Conservation (phyloP, 2,329 filamentous ascomycete genomes). For the Nigrospora osmanthi region DNA sequence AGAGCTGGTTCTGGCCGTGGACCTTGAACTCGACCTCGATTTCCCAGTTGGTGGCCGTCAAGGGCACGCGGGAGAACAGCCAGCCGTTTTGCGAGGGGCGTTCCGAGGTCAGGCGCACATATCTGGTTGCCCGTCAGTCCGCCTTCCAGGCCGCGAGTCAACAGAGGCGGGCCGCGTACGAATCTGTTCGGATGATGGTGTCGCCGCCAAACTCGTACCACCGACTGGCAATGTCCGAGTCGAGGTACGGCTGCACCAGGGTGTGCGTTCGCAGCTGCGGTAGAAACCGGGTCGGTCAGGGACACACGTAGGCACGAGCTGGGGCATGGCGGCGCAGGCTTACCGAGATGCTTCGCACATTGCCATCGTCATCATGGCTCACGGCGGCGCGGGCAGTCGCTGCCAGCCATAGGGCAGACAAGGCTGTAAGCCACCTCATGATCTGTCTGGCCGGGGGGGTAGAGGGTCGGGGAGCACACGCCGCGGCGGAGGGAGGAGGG, state of each 20-base stretch:
- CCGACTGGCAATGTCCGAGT: slow-evolving; percentile 95
- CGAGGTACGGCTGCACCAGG: slow-evolving; percentile 85
- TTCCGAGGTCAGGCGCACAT: slow-evolving; percentile 88
- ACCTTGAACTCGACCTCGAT: slow-evolving; percentile 95
- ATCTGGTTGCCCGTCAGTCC: slow-evolving; percentile 40
- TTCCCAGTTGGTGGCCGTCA: slow-evolving; percentile 99
- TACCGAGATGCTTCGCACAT: slow-evolving; percentile 60
- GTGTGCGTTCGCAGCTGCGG: slow-evolving; percentile 78
- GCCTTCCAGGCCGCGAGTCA: slow-evolving; percentile 1
- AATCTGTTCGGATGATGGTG: slow-evolving; percentile 70
- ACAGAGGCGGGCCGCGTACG: slow-evolving; percentile 36
- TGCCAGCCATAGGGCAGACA: slow-evolving; percentile 25
- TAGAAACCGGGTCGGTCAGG: background rate
- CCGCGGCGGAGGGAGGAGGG: background rate
- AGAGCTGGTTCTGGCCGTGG: slow-evolving; percentile 78
- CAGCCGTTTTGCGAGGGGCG: slow-evolving; percentile 85
- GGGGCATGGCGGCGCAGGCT: slow-evolving; percentile 15
- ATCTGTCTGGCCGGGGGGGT: slow-evolving; percentile 5
- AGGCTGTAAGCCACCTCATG: slow-evolving; percentile 21
- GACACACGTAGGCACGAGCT: too few relatives aligned
- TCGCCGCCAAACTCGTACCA: slow-evolving; percentile 99
- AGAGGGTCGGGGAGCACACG: slow-evolving; percentile 3
- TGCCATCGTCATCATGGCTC: slow-evolving; percentile 35
- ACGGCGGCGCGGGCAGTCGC: slow-evolving; percentile 29
- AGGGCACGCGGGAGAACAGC: slow-evolving; percentile 86